Base-by-base conservation (phyloP, 2,329 filamentous ascomycete genomes). In the Curvularia lunata region DNA sequence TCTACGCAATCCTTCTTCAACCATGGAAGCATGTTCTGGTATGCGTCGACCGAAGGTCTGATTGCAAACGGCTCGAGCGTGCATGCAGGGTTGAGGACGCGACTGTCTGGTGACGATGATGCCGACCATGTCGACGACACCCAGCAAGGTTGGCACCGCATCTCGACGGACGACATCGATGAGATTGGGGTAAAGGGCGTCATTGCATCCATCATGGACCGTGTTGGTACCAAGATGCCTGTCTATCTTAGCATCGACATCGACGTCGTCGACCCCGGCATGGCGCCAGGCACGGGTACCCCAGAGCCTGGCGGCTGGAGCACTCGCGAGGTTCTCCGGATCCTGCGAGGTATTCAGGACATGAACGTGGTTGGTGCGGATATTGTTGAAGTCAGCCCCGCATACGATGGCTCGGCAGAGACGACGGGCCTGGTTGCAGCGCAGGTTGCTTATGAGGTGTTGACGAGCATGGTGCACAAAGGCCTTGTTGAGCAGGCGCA, bases 271-370 rank as follows among this genome's bases (percentile, higher is more conserved):
- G 90, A 94, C 73, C 91, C 91, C 0, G 88, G 85, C 30, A 79
- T 87, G 48, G 86, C 86, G 2, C 91, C 91, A 0, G 91, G 89
- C 1, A 96, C 92, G 0, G 93, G 92, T 1, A 97, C 92, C 0
- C 92, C 92, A 0, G 92, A 96, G 80, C 90, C 92, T 0, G 92
- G 93, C 56, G 92, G 92, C 37, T 97, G 92, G 92, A 95, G 91
- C 5, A 96, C 90, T 19, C 83, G 92, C 50, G 93, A 97, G 80
- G 81, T 97, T 66, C 94, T 96, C 63, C 83, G 90, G 12, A 91
- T 97, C 56, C 77, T 97, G 73, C 82, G 92, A 30, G 92, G 91
- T 0, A 85, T 97, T 41, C 92, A 97, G 79, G 85, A 82, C 0
- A 75, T 97, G 74, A 96, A 97, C 72, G 79, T 97, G 4, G 91